Conservation (phyloP, 306 rosid species). For the Inga leiocalycina region DNA sequence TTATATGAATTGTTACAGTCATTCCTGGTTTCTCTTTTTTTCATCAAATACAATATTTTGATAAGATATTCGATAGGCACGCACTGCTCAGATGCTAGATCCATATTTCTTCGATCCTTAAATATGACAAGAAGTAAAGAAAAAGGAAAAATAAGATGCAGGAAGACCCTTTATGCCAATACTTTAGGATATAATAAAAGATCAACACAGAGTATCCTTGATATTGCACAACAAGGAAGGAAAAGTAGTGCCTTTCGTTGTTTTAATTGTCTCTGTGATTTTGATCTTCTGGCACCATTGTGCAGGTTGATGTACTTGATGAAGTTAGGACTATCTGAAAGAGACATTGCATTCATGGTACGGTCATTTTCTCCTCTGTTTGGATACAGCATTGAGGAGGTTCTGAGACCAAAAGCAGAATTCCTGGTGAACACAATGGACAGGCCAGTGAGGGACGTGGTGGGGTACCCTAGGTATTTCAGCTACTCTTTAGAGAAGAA, state of each 20-base stretch:
- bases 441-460: slow-evolving; percentile 75
- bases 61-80: background rate
- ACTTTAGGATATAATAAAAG: background rate
- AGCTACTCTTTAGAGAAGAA: slow-evolving; percentile 91
- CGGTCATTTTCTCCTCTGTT: slow-evolving; percentile 81
- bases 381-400: slow-evolving; percentile 81
- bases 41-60: background rate
- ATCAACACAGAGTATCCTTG: background rate
- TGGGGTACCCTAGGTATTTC: slow-evolving; percentile 82
- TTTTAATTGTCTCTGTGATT: slow-evolving; percentile 14
- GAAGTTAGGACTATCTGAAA: slow-evolving; percentile 68
- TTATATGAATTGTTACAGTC: background rate
- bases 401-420: slow-evolving; percentile 77
- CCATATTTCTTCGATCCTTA: slow-evolving; percentile 18
- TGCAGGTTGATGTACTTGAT: slow-evolving; percentile 70
- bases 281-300: slow-evolving; percentile 25
- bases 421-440: slow-evolving; percentile 79
- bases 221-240: background rate
- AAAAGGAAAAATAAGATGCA: slow-evolving; percentile 1
- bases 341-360: slow-evolving; percentile 72
- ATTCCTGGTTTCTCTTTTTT: background rate
- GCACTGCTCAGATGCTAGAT: slow-evolving; percentile 22
- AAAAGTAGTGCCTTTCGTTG: background rate
- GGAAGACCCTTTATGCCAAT: background rate
- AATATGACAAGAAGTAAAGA: background rate